Conservation (phyloP, 148 eudicot species). For the Rheum nobile region DNA sequence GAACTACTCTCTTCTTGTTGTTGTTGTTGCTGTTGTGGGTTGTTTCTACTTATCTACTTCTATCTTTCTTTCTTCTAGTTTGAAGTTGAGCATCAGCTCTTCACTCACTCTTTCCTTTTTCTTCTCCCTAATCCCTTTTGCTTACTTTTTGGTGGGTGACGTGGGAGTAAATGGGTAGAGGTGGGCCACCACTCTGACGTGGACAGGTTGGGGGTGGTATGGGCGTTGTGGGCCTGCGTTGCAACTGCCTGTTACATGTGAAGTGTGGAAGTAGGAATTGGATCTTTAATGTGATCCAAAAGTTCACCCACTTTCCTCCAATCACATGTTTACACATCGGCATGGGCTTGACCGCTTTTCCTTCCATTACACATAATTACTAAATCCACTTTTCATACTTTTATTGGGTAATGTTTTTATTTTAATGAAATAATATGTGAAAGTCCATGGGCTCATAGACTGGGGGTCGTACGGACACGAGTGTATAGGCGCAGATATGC, state of each 20-base stretch:
- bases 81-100: background rate
- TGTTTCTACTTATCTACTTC: background rate
- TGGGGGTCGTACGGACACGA: too few species aligned
- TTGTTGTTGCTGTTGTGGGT: background rate
- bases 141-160: slow-evolving; percentile 23
- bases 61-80: background rate
- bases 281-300: slow-evolving; percentile 21
- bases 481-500: too few species aligned
- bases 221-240: too few species aligned
- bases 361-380: background rate
- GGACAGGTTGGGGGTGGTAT: background rate
- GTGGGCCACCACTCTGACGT: slow-evolving; percentile 11
- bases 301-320: slow-evolving; percentile 14
- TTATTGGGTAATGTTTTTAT: too few species aligned
- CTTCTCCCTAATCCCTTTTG: slow-evolving; percentile 14
- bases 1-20: background rate
- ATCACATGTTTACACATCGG: slow-evolving; percentile 4
- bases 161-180: slow-evolving; percentile 11
- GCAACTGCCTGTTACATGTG: background rate
- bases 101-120: slow-evolving; percentile 1
- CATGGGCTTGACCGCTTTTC: background rate
- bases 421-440: too few species aligned
- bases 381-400: background rate
- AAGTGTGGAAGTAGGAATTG: background rate
- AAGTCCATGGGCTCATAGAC: too few species aligned